Evolutionary conservation across 257 asterid genomes (phyloP), one percentile per base, ranked within the genome.

Genomic region (Forsythia viridissima): DNA sequence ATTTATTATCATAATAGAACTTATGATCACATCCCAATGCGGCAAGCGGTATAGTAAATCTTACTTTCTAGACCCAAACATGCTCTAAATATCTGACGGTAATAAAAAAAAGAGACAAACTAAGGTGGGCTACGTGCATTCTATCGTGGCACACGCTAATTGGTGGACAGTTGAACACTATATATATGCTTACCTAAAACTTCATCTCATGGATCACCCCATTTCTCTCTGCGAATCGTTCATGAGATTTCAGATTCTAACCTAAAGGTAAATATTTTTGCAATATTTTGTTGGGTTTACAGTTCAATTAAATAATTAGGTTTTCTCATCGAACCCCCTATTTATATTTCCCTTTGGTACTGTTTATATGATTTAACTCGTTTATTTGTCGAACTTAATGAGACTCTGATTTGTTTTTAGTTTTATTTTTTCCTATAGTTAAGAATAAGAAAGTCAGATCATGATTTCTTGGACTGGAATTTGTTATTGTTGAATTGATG

Each of bases 241-340:
- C 83, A 76, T 85, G 84, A 82, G 75, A 72, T 77, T 83, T 71
- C 85, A 74, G 91, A 85, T 85, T 71, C 86, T 77, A 55, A 71
- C 78, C 66, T 38, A 39, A 36, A 72, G 89, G 91, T 85, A 78
- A 79, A 34, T 11, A 68, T 8, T 61, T 66, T 75, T 39, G 36
- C 10, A 39, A 37, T 67, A 59, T 80, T 36, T 65, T 68, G 41
- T 80, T 24, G 66, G 77, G 41, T 82, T 73, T 52, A 41, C 72
- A 70, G 52, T 51, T 41, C 59, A 15, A 76, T 16, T 73, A 41
- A 51, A 59, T 71, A 2, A 34, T 41, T 21, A 70, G 10, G 73
- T 42, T 70, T 10, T 20, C 36, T 42, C 8, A 43, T 40, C 3
- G 37, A 24, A 63, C 36, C 67, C 57, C 11, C 70, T 38, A 16